These are phyloP conservation scores for Collybia sp. DNA, from an alignment of 768 basidiomycete genomes.

Conservation along the genomic window DNA sequence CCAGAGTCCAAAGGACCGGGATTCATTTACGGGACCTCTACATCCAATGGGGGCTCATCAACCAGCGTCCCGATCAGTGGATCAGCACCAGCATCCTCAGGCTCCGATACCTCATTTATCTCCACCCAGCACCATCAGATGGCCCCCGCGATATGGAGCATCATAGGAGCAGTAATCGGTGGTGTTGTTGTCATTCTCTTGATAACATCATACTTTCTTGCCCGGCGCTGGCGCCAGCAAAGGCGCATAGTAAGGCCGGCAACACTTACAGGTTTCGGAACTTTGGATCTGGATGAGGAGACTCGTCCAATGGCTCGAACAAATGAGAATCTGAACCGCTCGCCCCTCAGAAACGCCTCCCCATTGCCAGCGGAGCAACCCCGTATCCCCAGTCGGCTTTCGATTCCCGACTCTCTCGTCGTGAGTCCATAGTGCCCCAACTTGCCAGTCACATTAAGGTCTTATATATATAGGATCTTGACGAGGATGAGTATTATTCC, in stretches of 20 bases:
- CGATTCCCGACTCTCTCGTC: background rate
- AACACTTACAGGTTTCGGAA: too few relatives aligned
- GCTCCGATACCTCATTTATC: background rate
- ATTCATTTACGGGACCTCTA: background rate
- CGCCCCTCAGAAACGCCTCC: too few relatives aligned
- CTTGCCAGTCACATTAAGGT: background rate
- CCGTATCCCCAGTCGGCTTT: too few relatives aligned
- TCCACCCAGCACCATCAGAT: background rate
- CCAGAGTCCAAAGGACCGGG: too few relatives aligned
- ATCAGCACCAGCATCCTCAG: too few relatives aligned
- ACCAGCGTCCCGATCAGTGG: too few relatives aligned
- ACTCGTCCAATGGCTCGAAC: too few relatives aligned
- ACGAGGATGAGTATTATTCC: constrained; percentile 9
- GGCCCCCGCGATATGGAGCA: constrained; percentile 4
- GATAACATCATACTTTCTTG: constrained; percentile 1
- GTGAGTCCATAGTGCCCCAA: background rate
- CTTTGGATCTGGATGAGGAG: too few relatives aligned
- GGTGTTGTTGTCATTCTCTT: constrained; percentile 1
- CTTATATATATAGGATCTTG: constrained; percentile 7
- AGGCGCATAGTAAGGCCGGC: too few relatives aligned
- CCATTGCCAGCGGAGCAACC: too few relatives aligned
- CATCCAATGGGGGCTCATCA: background rate
- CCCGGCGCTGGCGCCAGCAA: constrained; percentile 2
- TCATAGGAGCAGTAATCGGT: constrained; percentile 10
- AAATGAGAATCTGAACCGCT: too few relatives aligned